Evolutionary conservation across 352 stramenopile species (phyloP), one percentile per base, ranked within the genome.

Genomic region (Phytopythium cucurbitacearum): DNA sequence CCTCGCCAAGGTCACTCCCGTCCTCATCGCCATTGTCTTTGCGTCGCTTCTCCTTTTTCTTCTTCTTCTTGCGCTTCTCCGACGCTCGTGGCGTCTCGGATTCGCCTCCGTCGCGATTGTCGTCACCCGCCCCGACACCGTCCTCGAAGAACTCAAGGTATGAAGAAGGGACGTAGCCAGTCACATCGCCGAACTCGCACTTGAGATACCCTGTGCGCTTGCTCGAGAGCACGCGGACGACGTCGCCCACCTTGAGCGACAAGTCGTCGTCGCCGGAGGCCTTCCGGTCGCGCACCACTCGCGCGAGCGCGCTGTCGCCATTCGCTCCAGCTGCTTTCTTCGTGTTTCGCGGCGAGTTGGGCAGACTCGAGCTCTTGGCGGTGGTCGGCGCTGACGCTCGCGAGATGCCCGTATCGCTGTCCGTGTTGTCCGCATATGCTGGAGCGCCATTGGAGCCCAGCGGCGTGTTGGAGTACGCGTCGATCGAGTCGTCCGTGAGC

Each of bases 181-280:
- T 60, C 38, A 80, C 62, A 37, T 87, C 80, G 15, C 68, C 76
- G 46, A 74, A 85, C 60, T 91, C 82, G 56, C 81, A 94, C 56
- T 90, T 92, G 35, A 92, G 60, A 40, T 92, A 92, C 8, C 84
- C 84, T 7, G 84, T 91, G 37, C 82, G 83, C 54, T 92, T 94
- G 13, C 52, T 64, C 35, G 84, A 90, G 11, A 91, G 71, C 21
- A 94, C 82, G 6, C 75, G 80, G 36, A 91, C 80, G 28, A 90
- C 59, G 39, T 90, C 81, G 8, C 81, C 81, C 0, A 69, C 71
- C 7, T 64, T 67, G 7, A 94, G 57, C 8, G 71, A 75, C 12
- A 94, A 53, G 39, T 92, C 84, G 40, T 92, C 84, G 15, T 91
- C 81, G 3, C 77, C 81, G 0, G 76, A 85, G 36, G 74, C 78